Base-by-base conservation (phyloP, 768 basidiomycete species). In the Pulveroboletus frians region DNA sequence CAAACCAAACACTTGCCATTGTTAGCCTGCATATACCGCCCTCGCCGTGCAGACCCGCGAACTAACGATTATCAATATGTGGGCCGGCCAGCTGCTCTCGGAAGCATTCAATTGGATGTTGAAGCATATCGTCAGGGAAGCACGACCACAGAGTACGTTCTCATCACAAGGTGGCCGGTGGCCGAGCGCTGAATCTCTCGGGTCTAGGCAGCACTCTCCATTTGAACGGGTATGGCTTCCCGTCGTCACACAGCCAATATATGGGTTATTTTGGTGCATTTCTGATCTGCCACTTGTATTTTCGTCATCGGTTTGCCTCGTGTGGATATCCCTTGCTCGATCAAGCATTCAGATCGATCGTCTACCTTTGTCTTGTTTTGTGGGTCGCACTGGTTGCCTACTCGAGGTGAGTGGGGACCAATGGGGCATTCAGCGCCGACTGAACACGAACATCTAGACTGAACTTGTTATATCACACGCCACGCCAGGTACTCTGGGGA, bases 211-310 rank as follows among this genome's bases (percentile, higher is more conserved):
- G 53, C 18, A 17, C 41, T n/a, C 13, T 63, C 20, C 57, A 62
- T 20, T 46, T 67, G 17, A 76, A 76, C 47, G 89, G 89, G 13
- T 92, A 90, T 61, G 90, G 88, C 7, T 92, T 92, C 57, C 90
- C 90, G 0, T 91, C 89, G 1, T 90, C 88, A 13, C 90, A 92
- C 61, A 88, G 87, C 66, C 90, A 92, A 66, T 90, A 84, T 64
- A 91, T 92, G 90, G 90, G 81, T 14, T 92, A 87, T 67, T 92
- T 92, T 55, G 74, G 84, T 5, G 73, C 87, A 0, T 92, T 92
- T 65, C 65, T 92, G 38, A 61, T 83, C 37, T 80, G 84, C 60
- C 90, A 92, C 67, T 61, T 92, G 42, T 77, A 76, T 54, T 83
- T 81, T 54, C 79, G 80, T 31, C 88, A 91, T 58, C 74, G 76